Evolutionary conservation across 371 early-diverging fungal genomes (phyloP), one percentile per base, ranked within the genome.

Genomic region (Rhizomucor miehei): DNA sequence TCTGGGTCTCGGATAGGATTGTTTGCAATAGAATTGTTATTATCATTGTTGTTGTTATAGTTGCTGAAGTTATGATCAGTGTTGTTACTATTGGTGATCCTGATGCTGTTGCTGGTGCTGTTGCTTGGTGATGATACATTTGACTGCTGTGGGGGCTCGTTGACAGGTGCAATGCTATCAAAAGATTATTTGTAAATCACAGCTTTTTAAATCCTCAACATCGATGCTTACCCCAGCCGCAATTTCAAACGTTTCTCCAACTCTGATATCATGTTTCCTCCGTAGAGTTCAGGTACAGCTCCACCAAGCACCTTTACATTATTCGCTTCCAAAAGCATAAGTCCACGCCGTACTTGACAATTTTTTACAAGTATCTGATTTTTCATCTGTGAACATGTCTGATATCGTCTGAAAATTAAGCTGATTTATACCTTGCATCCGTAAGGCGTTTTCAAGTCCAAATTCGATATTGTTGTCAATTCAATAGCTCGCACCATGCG

Each of bases 231-330:
- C 29, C 29, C 16, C 4, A 75, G 34, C 19, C 61, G 62, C 13
- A 34, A 5, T n/a, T 61, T 66, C 4, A 73, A 53, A 1, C 77
- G 48, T 14, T 36, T 48, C 29, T 60, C 60, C 6, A 72, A 39
- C 29, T 72, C 71, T 14, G 21, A 41, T 0, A 53, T 20, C 71
- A 76, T 70, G 43, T 71, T 57, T 3, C 62, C 64, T 25, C 61
- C 61, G 44, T 60, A 73, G 4, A 73, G 41, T 16, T 41, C 48
- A 0, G 61, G 54, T 10, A 73, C 67, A 19, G 60, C 35, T 0
- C 77, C 77, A 36, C 77, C 73, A 19, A 73, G 25, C 17, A 73
- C 50, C 46, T 65, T 61, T 9, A 68, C 59, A 14, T 54, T 71
- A 2, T 48, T 37, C 19, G 60, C 65, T 13, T 56, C 53, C 34